These are phyloP conservation scores for Ophiocordyceps unilateralis DNA, from an alignment of 2,329 filamentous ascomycete species.

Conservation along the genomic window DNA sequence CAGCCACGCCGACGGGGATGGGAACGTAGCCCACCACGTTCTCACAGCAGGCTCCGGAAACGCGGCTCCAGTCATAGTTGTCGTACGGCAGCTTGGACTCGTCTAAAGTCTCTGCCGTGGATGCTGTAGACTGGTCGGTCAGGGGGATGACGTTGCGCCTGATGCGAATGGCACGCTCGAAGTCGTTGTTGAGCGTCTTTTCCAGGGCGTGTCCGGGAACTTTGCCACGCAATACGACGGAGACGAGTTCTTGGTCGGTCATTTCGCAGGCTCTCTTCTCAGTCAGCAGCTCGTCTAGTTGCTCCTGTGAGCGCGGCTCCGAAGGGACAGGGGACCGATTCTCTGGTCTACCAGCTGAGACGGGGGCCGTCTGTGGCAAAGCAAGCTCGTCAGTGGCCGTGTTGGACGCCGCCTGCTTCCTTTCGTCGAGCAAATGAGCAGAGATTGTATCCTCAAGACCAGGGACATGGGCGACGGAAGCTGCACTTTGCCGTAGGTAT, in stretches of 20 bases:
- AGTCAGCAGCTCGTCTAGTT: not conserved
- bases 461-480: too few relatives aligned
- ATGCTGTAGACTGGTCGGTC: too few relatives aligned
- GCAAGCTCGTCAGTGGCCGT: too few relatives aligned
- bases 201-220: not conserved
- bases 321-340: too few relatives aligned
- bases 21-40: not conserved
- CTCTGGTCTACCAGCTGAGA: not conserved
- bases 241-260: not conserved
- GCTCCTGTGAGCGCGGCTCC: not conserved
- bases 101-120: not conserved
- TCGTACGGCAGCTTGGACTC: not conserved
- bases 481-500: too few relatives aligned
- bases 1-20: not conserved
- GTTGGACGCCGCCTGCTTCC: too few relatives aligned
- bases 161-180: not conserved
- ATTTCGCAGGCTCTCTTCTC: not conserved
- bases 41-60: not conserved
- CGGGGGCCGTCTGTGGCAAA: not conserved
- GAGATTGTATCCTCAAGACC: too few relatives aligned
- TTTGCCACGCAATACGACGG: not conserved
- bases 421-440: too few relatives aligned
- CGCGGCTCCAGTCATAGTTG: not conserved
- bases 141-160: not conserved
- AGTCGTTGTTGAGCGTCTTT: too few relatives aligned